phyloP scores from a whole-genome alignment of 345 rosid genomes.

The Mallotus nudiflorus region DNA sequence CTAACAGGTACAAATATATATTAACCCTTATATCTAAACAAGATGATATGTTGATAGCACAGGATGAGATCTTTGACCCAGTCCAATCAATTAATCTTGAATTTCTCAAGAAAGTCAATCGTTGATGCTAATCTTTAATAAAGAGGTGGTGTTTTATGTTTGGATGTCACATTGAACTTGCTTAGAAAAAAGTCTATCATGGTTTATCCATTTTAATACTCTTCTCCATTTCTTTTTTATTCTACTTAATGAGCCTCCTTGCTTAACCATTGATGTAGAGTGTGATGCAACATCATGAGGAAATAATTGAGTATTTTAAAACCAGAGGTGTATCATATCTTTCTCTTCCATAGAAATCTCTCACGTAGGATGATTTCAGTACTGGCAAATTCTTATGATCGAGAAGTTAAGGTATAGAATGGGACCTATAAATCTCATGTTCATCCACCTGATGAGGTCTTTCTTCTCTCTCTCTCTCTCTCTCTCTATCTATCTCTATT shows the following conservation, averaged over 20 bases:
- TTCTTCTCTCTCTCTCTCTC: slow-evolving; percentile 7
- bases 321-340: slow-evolving; percentile 77
- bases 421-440: slow-evolving; percentile 98
- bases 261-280: no score
- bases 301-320: slow-evolving; percentile 82
- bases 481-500: background rate
- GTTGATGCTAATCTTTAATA: no score
- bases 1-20: no score
- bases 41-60: no score
- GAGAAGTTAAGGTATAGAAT: slow-evolving; percentile 66
- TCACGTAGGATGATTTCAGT: no score
- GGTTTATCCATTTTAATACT: no score
- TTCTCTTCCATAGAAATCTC: slow-evolving; percentile 92
- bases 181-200: background rate
- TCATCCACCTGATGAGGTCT: slow-evolving; percentile 85
- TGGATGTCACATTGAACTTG: background rate
- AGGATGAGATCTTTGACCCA: no score
- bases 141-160: background rate
- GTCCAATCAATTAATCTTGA: no score
- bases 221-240: no score
- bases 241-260: no score
- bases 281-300: slow-evolving; percentile 77
- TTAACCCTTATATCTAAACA: no score
- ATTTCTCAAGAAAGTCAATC: no score
- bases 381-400: slow-evolving; percentile 93